These are phyloP conservation scores for Coemansia sp. DNA, from an alignment of 192 early-diverging fungal genomes.

Conservation along the genomic window DNA sequence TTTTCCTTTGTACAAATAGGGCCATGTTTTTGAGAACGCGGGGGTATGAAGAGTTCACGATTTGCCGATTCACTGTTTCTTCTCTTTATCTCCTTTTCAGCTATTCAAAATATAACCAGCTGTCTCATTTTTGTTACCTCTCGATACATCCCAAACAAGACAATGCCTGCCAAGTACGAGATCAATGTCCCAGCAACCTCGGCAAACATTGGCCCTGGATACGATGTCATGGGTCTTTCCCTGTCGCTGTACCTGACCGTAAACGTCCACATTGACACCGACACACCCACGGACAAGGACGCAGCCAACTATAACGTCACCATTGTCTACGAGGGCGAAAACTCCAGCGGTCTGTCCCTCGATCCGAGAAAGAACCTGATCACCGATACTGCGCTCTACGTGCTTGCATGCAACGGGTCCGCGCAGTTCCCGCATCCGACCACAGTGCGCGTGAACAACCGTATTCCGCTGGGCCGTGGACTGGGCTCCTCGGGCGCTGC, in stretches of 20 bases:
- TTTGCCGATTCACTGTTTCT: too few species aligned
- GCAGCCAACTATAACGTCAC: slow-evolving; percentile 40
- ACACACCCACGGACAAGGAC: not conserved
- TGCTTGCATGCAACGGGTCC: slow-evolving; percentile 70
- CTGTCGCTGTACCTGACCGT: slow-evolving; percentile 86
- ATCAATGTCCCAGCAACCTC: slow-evolving; percentile 93
- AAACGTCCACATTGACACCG: slow-evolving; percentile 43
- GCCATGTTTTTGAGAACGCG: too few species aligned
- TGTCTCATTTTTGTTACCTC: not conserved
- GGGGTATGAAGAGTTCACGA: too few species aligned
- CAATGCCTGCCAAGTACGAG: slow-evolving; percentile 18
- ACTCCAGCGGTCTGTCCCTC: slow-evolving; percentile 75
- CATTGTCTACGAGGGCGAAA: slow-evolving; percentile 48
- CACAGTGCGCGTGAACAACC: slow-evolving; percentile 79
- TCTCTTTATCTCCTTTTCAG: not conserved
- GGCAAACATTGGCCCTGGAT: slow-evolving; percentile 98
- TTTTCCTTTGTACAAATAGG: not conserved
- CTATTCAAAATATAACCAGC: not conserved
- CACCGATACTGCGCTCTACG: slow-evolving; percentile 88
- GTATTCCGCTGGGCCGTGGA: slow-evolving; percentile 93
- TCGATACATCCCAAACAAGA: not conserved
- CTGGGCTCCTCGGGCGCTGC: slow-evolving; percentile 96
- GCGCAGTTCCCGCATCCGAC: slow-evolving; percentile 62
- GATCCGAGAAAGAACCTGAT: slow-evolving; percentile 82
- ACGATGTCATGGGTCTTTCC: slow-evolving; percentile 90